Conservation (phyloP, 208 protist genomes). For the Leishmania amazonensis region DNA sequence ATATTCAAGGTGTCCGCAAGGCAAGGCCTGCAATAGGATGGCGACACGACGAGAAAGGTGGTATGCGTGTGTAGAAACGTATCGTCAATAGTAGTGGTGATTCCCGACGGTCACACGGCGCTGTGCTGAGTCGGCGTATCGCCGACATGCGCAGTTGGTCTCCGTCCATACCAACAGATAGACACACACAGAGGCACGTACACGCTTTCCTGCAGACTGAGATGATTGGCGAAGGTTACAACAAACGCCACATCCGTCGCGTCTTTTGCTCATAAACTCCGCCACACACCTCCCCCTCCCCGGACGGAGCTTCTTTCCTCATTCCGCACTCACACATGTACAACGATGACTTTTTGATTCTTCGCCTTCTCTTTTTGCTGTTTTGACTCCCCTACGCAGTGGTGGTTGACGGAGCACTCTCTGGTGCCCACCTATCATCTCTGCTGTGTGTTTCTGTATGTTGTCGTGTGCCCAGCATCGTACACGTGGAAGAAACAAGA, state of each 20-base stretch:
- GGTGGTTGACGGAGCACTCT: background rate
- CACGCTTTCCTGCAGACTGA: background rate
- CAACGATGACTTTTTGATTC: background rate
- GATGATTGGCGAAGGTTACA: background rate
- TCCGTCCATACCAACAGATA: background rate
- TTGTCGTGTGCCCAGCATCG: background rate
- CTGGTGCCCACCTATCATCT: background rate
- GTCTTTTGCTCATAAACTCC: background rate
- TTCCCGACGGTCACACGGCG: background rate
- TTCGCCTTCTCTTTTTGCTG: background rate
- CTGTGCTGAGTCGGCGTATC: background rate
- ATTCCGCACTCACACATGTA: background rate
- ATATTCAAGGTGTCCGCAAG: slow-evolving; percentile 45
- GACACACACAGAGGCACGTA: no score
- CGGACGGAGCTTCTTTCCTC: no score
- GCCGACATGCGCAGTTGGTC: background rate
- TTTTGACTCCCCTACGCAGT: background rate
- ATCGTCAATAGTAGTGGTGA: background rate
- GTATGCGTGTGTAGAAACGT: background rate
- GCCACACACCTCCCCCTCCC: background rate
- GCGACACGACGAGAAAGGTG: no score
- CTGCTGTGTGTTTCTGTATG: background rate
- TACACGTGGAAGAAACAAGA: background rate
- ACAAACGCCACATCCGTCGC: background rate
- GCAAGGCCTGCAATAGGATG: background rate